Evolutionary conservation across 306 rosid species (phyloP).

Genomic region (Fragaria ananassa): DNA sequence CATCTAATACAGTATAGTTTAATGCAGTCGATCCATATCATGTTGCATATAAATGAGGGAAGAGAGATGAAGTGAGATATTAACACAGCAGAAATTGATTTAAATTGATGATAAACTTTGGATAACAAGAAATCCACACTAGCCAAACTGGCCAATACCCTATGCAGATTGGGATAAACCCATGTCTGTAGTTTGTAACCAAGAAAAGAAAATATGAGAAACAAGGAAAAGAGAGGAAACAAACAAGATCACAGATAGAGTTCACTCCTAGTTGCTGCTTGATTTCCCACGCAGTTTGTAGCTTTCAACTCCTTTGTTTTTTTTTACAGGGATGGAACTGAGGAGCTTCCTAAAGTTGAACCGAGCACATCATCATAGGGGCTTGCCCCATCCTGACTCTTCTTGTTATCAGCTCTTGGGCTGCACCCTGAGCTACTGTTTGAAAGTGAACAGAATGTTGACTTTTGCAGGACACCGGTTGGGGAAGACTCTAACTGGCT

Average conservation of each 20-base stretch:
- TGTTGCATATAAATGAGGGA: background rate
- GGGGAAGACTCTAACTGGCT: constrained; percentile 43
- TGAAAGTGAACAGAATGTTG: constrained; percentile 45
- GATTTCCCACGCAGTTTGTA: background rate
- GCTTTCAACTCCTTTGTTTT: constrained; percentile 3
- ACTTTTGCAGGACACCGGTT: constrained; percentile 48
- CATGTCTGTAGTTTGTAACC: constrained; percentile 20
- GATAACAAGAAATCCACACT: constrained; percentile 9
- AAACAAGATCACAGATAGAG: background rate
- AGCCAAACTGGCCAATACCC: constrained; percentile 25
- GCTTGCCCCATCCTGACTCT: constrained; percentile 19
- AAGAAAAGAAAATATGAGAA: background rate
- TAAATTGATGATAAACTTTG: background rate
- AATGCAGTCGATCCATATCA: background rate
- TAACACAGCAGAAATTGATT: constrained; percentile 14
- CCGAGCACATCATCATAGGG: constrained; percentile 33
- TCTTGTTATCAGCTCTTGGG: constrained; percentile 27
- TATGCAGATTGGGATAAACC: constrained; percentile 21
- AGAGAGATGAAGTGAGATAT: background rate
- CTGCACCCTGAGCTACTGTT: constrained; percentile 53
- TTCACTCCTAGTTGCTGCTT: constrained; percentile 7
- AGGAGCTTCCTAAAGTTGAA: constrained; percentile 33
- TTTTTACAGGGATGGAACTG: constrained; percentile 35
- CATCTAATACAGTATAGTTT: background rate
- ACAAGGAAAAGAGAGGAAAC: constrained; percentile 5